phyloP scores from a whole-genome alignment of 495 filamentous ascomycete genomes.

The Delitschia confertaspora region DNA sequence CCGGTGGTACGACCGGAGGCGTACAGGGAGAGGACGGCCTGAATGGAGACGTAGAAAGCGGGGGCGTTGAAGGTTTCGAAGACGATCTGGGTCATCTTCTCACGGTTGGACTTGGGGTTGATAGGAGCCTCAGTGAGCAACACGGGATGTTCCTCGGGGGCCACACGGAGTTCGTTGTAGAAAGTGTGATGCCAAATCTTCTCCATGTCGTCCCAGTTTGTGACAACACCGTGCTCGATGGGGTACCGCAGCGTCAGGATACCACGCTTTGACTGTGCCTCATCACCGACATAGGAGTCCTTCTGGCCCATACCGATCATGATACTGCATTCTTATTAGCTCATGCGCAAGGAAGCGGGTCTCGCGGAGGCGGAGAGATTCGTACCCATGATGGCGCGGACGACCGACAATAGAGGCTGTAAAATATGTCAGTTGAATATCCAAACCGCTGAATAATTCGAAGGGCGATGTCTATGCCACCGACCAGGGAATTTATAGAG shows the following conservation, averaged over 20 bases:
- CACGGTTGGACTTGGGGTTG: conserved; percentile 99
- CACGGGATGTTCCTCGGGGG: conserved; percentile 99
- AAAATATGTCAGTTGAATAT: conserved; percentile 24
- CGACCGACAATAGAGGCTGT: conserved; percentile 97
- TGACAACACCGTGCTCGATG: conserved; percentile 99
- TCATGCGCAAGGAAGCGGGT: too few relatives aligned
- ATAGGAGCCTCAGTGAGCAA: conserved; percentile 98
- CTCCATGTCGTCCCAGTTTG: conserved; percentile 99
- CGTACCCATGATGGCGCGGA: conserved; percentile 99
- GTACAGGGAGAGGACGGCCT: conserved; percentile 93
- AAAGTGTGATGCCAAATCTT: conserved; percentile 99
- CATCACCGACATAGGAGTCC: conserved; percentile 99
- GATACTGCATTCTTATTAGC: conserved; percentile 60
- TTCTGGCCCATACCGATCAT: conserved; percentile 99
- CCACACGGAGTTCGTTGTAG: conserved; percentile 99
- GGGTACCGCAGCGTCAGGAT: conserved; percentile 98
- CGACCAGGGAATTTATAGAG: too few relatives aligned
- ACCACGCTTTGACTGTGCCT: conserved; percentile 99
- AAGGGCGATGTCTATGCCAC: too few relatives aligned
- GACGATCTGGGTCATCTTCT: conserved; percentile 99
- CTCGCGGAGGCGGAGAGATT: conserved; percentile 18
- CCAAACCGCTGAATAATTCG: too few relatives aligned
- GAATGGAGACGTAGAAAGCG: conserved; percentile 91
- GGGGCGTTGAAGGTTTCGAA: conserved; percentile 99
- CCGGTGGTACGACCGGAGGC: conserved; percentile 94